Base-by-base conservation (phyloP, 2,329 filamentous ascomycete species). In the Lecanicillium sp. region DNA sequence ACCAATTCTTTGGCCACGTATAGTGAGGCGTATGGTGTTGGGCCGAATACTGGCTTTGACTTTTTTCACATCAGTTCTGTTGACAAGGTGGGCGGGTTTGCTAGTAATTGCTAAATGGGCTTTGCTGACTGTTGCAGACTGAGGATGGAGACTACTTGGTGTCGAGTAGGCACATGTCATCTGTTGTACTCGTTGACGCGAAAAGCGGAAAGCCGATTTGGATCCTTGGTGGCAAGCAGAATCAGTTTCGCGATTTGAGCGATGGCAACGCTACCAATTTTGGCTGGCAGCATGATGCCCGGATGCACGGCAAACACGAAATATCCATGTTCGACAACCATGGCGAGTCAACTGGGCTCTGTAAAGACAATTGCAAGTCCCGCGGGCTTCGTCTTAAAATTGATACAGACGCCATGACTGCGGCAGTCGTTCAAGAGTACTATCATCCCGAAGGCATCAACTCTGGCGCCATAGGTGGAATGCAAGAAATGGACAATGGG, bases 241-340 rank as follows among this genome's bases (percentile, higher is more conserved):
- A 58, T 42, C 47, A 57, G 32, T 64, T 63, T 40, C 12, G 27
- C 11, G 62, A 65, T 37, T 41, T 62, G 2, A 57, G 54, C 29
- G 52, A 43, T 12, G 58, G 58, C 9, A 45, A 38, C 4, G 60
- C 60, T 9, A 59, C 55, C 20, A 49, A 58, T 43, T 60, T 64
- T 45, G 49, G 51, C 35, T 64, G 60, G 54, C 60, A 65, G 46
- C 62, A 64, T 44, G 56, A 64, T 36, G 58, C 56, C 5, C 55
- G 55, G 16, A 51, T 59, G 44, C 48, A 51, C 46, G 48, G 49
- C 32, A 42, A 51, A 39, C 49, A 53, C 9, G 53, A 55, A 30
- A 47, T 64, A 37, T 58, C 55, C 38, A 50, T 64, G 35, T 64
- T 64, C 41, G 60, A 64, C 48, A 64, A 65, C 47, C 59, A 62